phyloP scores from a whole-genome alignment of 116 monocot genomes.

The Iris pallida region DNA sequence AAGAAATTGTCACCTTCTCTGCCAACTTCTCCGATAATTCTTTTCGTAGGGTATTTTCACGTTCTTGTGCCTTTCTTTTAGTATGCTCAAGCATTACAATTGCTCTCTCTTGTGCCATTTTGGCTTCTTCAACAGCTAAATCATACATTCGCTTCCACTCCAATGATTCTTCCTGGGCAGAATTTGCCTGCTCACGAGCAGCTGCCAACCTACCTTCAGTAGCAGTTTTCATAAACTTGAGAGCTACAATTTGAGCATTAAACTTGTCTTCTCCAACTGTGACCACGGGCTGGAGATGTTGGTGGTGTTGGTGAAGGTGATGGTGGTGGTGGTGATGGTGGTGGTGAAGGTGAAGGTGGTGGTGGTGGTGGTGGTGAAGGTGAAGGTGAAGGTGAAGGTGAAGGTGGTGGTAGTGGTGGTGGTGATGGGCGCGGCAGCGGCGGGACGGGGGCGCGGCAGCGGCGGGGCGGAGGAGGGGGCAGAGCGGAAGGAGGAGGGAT shows the following conservation, averaged over 20 bases:
- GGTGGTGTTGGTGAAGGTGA: too few relatives aligned
- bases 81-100: conserved; percentile 56
- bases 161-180: conserved; percentile 69
- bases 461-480: too few relatives aligned
- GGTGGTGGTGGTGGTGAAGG: too few relatives aligned
- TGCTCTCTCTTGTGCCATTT: conserved; percentile 60
- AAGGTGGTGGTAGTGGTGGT: too few relatives aligned
- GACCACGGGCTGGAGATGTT: too few relatives aligned
- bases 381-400: too few relatives aligned
- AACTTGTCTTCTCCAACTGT: conserved; percentile 52
- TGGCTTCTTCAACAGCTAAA: conserved; percentile 59
- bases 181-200: conserved; percentile 72
- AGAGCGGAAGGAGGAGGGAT: too few relatives aligned
- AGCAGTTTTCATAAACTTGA: conserved; percentile 64
- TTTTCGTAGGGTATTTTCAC: conserved; percentile 67
- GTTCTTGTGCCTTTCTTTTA: conserved; percentile 60
- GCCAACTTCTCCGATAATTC: conserved; percentile 49
- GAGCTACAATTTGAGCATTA: conserved; percentile 36
- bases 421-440: too few relatives aligned
- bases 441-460: too few relatives aligned
- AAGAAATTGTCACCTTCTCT: conserved; percentile 53
- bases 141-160: conserved; percentile 93
- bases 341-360: too few relatives aligned
- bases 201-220: conserved; percentile 70
- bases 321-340: too few relatives aligned